Evolutionary conservation across 495 filamentous ascomycete genomes (phyloP), one percentile per base, ranked within the genome.

Genomic region (Penicillium waksmanii): DNA sequence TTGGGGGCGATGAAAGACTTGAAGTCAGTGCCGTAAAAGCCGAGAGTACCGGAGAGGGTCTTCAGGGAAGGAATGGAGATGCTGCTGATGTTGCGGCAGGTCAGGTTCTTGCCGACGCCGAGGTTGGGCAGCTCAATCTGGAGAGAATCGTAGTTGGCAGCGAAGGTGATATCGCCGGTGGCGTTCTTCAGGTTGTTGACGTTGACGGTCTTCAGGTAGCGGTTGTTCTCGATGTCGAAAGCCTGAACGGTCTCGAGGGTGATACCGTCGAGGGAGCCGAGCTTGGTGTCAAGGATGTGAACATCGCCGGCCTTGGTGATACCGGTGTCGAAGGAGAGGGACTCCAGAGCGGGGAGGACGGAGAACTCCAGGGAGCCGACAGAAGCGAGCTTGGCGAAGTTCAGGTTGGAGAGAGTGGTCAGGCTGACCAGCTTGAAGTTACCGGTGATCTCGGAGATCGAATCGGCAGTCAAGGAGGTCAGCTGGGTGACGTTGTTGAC

Each of bases 151-250:
- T 66, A 69, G 71, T 83, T 83, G 60, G 70, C 76, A 55, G 80
- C 82, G 65, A 97, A 83, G 77, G 84, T 89, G 65, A 79, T 75
- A 33, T 78, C 67, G 50, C 72, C 72, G 61, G 80, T 85, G 58
- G 96, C 80, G 73, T 87, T 89, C 68, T 75, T 77, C 59, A 96
- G 81, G 71, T 86, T 82, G 70, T 80, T 78, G 67, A 93, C 82
- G 68, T 87, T 84, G 77, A 93, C 88, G 42, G 74, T 80, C 66
- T 82, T 80, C 60, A 96, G 75, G 57, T 83, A 81, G 36, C 71
- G 76, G 84, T 96, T 96, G 82, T 94, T 93, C 80, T 90, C 87
- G 79, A 96, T 84, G 64, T 91, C 77, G 71, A 96, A 83, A 44
- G 69, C 76, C 18, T 75, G 77, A 27, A 89, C 81, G 25, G 76